A percentile compares a stretch with the other conserved stretches of the same genome.
Evolutionary conservation across 1,139 yeast species (phyloP).

Genomic region (Debaryomyces coudertii): DNA sequence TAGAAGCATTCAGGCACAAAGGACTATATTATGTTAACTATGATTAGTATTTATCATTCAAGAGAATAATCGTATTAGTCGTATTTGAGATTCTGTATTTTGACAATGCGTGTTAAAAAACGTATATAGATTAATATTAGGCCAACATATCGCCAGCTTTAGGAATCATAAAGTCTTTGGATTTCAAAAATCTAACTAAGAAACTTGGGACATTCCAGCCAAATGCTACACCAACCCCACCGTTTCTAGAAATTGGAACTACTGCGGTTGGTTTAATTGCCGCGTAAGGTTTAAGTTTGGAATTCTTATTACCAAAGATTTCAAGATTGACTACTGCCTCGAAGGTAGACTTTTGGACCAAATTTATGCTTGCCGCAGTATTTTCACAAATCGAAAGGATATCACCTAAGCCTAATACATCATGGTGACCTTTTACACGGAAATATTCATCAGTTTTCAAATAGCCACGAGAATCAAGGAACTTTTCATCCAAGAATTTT

Average conservation of each 20-base stretch:
- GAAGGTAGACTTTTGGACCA: constrained; percentile 20
- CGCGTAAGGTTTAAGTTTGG: constrained; percentile 3
- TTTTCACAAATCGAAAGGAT: constrained; percentile 21
- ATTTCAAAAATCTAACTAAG: constrained; percentile 23
- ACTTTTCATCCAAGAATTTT: constrained; percentile 17
- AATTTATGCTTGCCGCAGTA: constrained; percentile 23
- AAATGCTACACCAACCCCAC: constrained; percentile 31
- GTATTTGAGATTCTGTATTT: too few relatives aligned
- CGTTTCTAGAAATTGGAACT: constrained; percentile 31
- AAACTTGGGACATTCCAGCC: constrained; percentile 28
- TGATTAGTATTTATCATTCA: not conserved
- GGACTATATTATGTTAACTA: not conserved
- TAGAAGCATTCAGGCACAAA: not conserved
- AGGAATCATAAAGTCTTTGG: constrained; percentile 14
- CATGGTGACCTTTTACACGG: constrained; percentile 20
- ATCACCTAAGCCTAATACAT: constrained; percentile 31
- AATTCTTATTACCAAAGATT: constrained; percentile 13
- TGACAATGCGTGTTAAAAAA: too few relatives aligned
- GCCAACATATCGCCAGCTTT: constrained; percentile 1
- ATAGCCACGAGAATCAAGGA: constrained; percentile 20
- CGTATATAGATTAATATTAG: not conserved
- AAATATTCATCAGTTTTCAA: constrained; percentile 24
- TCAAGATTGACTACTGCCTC: constrained; percentile 14
- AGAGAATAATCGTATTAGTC: too few relatives aligned
- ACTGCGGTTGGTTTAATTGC: constrained; percentile 13